Conservation (phyloP, 352 stramenopile genomes). For the Thalassiosira delicatula region DNA sequence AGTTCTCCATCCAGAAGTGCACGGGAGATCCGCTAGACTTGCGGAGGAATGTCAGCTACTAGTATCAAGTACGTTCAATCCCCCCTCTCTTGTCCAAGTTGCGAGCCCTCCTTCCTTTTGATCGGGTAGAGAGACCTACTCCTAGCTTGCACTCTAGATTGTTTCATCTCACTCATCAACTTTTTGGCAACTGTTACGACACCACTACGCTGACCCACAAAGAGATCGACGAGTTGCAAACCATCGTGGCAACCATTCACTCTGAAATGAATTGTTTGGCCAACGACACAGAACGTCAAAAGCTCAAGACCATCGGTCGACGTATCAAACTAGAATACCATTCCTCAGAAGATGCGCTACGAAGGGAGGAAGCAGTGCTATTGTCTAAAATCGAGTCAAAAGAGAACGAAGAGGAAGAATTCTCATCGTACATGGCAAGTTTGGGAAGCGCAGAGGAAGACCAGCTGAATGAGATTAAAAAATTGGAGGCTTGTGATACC, state of each 20-base stretch:
- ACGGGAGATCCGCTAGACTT: too few species aligned
- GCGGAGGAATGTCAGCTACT: too few species aligned
- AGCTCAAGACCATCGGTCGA: conserved; percentile 41
- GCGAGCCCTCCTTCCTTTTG: too few species aligned
- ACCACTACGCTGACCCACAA: too few species aligned
- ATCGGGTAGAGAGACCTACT: too few species aligned
- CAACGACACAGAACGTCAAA: conserved; percentile 32
- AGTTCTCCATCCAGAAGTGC: too few species aligned
- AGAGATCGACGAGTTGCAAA: conserved; percentile 50
- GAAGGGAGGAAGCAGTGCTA: conserved; percentile 6
- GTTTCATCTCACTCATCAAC: too few species aligned
- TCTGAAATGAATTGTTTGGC: conserved; percentile 15
- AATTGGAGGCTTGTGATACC: not conserved
- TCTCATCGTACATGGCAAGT: conserved; percentile 20
- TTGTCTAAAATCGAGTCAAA: conserved; percentile 28
- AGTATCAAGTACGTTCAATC: too few species aligned
- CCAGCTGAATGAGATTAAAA: conserved; percentile 6
- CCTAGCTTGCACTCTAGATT: too few species aligned
- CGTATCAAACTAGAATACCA: conserved; percentile 25
- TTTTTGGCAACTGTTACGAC: too few species aligned
- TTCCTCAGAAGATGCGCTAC: conserved; percentile 7
- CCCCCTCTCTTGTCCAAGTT: too few species aligned
- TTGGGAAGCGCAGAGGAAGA: conserved; percentile 6
- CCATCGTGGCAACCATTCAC: conserved; percentile 25
- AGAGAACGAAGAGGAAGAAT: conserved; percentile 17